phyloP scores from a whole-genome alignment of 306 rosid species.

The Quercus berberidifolia region DNA sequence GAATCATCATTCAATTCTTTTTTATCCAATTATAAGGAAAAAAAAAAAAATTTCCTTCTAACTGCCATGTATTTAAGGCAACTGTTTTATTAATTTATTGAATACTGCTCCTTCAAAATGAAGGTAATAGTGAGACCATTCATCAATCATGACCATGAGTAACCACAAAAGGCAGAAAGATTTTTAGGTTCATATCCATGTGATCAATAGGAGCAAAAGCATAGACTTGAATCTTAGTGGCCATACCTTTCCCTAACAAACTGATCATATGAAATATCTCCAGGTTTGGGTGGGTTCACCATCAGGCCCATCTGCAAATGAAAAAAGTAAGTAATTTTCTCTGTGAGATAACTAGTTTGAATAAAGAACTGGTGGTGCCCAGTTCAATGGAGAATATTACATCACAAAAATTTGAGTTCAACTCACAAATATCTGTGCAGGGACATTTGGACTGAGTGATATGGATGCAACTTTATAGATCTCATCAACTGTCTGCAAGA shows the following conservation, averaged over 20 bases:
- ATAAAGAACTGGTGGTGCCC: not conserved
- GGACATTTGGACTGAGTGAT: constrained; percentile 96
- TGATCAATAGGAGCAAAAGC: not conserved
- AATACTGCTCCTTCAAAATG: not conserved
- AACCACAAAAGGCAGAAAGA: not conserved
- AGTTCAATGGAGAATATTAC: constrained; percentile 1
- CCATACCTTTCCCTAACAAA: constrained; percentile 81
- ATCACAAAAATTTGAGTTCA: constrained; percentile 21
- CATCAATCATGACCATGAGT: not conserved
- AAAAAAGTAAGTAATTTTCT: constrained; percentile 14
- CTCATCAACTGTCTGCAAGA: constrained; percentile 93
- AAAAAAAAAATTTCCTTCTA: not conserved
- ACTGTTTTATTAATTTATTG: not conserved
- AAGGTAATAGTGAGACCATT: constrained; percentile 4
- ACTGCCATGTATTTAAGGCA: not conserved
- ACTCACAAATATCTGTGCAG: constrained; percentile 99
- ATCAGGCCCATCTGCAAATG: constrained; percentile 87
- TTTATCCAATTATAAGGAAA: not conserved
- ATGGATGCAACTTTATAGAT: constrained; percentile 86
- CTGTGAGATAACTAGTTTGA: constrained; percentile 3
- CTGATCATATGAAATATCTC: constrained; percentile 90
- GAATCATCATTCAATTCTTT: not conserved
- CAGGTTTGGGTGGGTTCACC: constrained; percentile 92
- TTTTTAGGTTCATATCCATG: not conserved
- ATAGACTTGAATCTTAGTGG: constrained; percentile 14